Base-by-base conservation (phyloP, 352 stramenopile species). In the Pythium phragmiticola region DNA sequence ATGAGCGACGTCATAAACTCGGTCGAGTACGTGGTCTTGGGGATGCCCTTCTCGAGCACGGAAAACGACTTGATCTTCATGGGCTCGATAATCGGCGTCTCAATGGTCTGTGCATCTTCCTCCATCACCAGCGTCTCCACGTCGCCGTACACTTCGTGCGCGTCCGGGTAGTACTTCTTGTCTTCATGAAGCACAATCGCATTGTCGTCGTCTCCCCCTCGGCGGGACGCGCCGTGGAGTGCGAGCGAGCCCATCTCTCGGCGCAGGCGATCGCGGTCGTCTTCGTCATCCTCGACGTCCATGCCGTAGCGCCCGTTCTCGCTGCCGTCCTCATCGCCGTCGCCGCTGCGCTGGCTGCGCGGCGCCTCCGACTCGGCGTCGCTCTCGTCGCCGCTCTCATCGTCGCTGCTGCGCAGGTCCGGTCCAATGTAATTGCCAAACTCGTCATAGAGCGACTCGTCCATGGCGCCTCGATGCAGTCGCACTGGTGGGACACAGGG, bases 371-470 rank as follows among this genome's bases (percentile, higher is more conserved):
- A 89, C 23, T 84, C 77, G 39, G 28, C 41, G 28, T 69, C 63
- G 49, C 56, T 62, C 48, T 47, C 34, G 34, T 33, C 14, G 42
- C 55, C 14, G 55, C 55, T 61, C 28, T 92, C 81, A 7, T 85
- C 75, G 52, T 89, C 87, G 50, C 81, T 89, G 71, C 78, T 89
- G 16, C 92, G 88, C 48, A 99, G 79, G 64, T 99, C 97, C 23
- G 97, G 96, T 19, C 98, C 98, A 66, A 99, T 99, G 80, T 99
- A 99, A 80, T 99, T 99, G 62, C 98, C 98, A 71, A 99, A 99
- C 82, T 99, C 98, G 82, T 99, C 98, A 80, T 99, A 99, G 19
- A 99, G 82, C 52, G 90, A 92, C 56, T 99, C 96, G 70, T 98
- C 90, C 92, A 98, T 98, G 21, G 33, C 56, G 30, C 13, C 3